Evolutionary conservation across 2,329 filamentous ascomycete species (phyloP).

Genomic region (Dactylellina cionopaga): DNA sequence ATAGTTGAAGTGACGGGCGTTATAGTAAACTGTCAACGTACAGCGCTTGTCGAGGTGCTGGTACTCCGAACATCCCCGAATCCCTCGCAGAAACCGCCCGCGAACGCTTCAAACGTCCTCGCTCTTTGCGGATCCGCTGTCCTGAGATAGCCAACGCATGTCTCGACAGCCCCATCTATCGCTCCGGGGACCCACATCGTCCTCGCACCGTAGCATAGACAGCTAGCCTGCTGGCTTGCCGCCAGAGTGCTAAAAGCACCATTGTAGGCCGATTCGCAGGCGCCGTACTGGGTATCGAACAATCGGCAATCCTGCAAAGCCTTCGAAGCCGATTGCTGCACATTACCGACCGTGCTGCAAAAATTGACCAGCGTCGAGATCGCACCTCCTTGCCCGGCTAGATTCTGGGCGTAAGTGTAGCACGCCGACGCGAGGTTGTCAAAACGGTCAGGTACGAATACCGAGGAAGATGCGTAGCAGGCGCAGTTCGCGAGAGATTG

Average conservation of each 20-base stretch:
- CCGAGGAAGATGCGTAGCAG: constrained; percentile 26
- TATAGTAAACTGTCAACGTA: not conserved
- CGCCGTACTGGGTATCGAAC: constrained; percentile 21
- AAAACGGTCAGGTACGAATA: constrained; percentile 25
- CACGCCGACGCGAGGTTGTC: constrained; percentile 33
- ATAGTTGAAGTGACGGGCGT: not conserved
- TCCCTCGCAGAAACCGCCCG: constrained; percentile 20
- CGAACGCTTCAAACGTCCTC: not conserved
- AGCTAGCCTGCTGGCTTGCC: constrained; percentile 34
- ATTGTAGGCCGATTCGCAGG: constrained; percentile 20
- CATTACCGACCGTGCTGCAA: constrained; percentile 24
- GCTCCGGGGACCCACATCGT: constrained; percentile 19
- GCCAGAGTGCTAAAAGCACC: constrained; percentile 13
- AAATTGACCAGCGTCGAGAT: constrained; percentile 39
- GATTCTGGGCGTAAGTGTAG: constrained; percentile 42
- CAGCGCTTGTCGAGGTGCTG: constrained; percentile 14
- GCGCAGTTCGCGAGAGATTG: constrained; percentile 38
- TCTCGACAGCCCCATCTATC: constrained; percentile 23
- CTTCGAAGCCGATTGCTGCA: constrained; percentile 29
- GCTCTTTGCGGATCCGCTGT: constrained; percentile 18
- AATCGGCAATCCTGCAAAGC: constrained; percentile 30
- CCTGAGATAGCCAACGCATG: constrained; percentile 28
- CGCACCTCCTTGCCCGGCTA: constrained; percentile 28
- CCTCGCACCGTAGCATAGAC: constrained; percentile 39
- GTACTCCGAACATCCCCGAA: constrained; percentile 27